Conservation (phyloP, 257 asterid species). For the Orobanche coerulescens region DNA sequence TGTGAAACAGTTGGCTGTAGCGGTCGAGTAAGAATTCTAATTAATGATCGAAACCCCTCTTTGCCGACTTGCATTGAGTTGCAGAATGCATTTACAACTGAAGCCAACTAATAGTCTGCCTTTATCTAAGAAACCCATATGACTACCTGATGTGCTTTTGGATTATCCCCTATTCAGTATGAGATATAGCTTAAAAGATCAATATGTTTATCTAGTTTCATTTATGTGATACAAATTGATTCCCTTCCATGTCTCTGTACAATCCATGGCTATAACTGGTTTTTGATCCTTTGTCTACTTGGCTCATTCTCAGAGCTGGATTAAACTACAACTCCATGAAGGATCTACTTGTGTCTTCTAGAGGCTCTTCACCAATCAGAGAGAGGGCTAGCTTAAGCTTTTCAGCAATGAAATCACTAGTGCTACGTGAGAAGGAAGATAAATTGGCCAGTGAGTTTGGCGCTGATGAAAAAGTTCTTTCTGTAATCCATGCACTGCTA, state of each 20-base stretch:
- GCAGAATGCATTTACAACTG: slow-evolving; percentile 1
- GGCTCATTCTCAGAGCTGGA: slow-evolving; percentile 44
- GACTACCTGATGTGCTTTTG: slow-evolving; percentile 7
- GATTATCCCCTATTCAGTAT: not conserved
- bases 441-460: slow-evolving; percentile 72
- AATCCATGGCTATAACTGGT: slow-evolving; percentile 7
- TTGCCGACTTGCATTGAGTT: slow-evolving; percentile 2
- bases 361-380: slow-evolving; percentile 81
- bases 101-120: slow-evolving; percentile 8
- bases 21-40: slow-evolving; percentile 63
- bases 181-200: slow-evolving; percentile 7
- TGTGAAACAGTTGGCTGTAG: slow-evolving; percentile 82
- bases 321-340: slow-evolving; percentile 62
- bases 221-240: slow-evolving; percentile 7
- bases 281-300: slow-evolving; percentile 9
- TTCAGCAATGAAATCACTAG: slow-evolving; percentile 84
- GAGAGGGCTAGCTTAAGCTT: slow-evolving; percentile 89
- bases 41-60: slow-evolving; percentile 14
- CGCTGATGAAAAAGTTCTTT: slow-evolving; percentile 59
- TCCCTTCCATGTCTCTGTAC: slow-evolving; percentile 3
- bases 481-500: slow-evolving; percentile 60
- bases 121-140: slow-evolving; percentile 2
- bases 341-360: slow-evolving; percentile 75
- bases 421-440: slow-evolving; percentile 89
- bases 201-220: slow-evolving; percentile 17